phyloP scores from a whole-genome alignment of 768 basidiomycete genomes.

The Leucocoprinus birnbaumii region DNA sequence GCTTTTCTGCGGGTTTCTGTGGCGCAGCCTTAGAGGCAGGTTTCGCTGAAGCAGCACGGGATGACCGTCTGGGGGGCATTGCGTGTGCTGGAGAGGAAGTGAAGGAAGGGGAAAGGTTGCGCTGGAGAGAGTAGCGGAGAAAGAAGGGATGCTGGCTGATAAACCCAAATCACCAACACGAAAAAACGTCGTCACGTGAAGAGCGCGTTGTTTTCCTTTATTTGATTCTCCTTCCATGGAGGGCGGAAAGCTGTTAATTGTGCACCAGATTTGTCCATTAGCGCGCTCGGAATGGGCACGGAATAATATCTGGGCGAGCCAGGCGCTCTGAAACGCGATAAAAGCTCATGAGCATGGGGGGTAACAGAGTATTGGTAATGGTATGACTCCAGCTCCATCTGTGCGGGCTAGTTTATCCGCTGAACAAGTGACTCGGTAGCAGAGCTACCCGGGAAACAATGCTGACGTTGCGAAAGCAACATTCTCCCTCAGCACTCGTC shows the following conservation, averaged over 20 bases:
- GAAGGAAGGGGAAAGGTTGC: conserved; percentile 6
- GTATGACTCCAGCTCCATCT: too few relatives aligned
- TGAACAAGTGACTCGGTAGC: too few relatives aligned
- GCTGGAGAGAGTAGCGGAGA: conserved; percentile 17
- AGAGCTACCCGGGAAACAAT: too few relatives aligned
- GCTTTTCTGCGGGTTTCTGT: conserved; percentile 22
- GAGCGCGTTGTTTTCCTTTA: conserved; percentile 33
- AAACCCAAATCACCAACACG: conserved; percentile 13
- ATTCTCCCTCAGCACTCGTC: too few relatives aligned
- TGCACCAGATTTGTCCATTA: not conserved
- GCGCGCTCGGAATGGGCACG: too few relatives aligned
- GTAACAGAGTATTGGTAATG: too few relatives aligned
- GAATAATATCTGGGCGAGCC: too few relatives aligned
- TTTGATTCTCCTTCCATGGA: conserved; percentile 13
- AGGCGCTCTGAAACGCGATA: too few relatives aligned
- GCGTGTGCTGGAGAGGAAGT: conserved; percentile 11
- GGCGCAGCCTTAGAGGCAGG: conserved; percentile 29
- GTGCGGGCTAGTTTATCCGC: too few relatives aligned
- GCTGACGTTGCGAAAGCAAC: too few relatives aligned
- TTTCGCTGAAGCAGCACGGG: conserved; percentile 48
- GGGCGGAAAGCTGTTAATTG: not conserved
- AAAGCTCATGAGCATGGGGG: too few relatives aligned
- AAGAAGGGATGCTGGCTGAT: conserved; percentile 10
- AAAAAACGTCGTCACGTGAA: conserved; percentile 30
- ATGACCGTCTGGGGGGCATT: conserved; percentile 49